Evolutionary conservation across 192 early-diverging fungal species (phyloP), one percentile per base, ranked within the genome.

Genomic region (Coemansia aciculifera): DNA sequence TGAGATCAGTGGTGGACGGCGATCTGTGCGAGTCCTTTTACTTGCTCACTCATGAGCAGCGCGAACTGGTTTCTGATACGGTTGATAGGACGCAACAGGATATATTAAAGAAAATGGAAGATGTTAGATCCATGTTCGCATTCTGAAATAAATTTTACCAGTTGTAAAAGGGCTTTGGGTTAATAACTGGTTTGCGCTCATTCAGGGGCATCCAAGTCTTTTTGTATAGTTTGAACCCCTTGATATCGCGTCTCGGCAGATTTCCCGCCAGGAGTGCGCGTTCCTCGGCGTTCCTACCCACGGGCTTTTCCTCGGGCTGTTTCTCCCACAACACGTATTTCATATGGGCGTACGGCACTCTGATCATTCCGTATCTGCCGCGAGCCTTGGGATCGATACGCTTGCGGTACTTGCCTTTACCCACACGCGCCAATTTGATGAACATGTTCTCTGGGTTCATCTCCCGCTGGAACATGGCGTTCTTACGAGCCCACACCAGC

Each of bases 61-160:
- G 71, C 29, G 43, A 66, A 36, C 70, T 69, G 27, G 90, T 99
- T 71, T 91, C 95, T 7, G 94, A 95, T 49, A 90, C 92, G 49
- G 78, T 98, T 64, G 98, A 97, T 76, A 84, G 94, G 52, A 89
- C 90, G 15, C 85, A 90, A 5, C 75, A 81, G 10, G 96, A 98
- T 67, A 89, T 99, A 31, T 81, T 86, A 46, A 97, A 96, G 77
- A 98, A 96, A 77, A 87, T 99, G 62, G 98, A 98, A 62, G 95
- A 98, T 70, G 90, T 96, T 85, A 86, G 92, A 37, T 74, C 81
- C 1, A 65, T 83, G 65, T 81, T 72, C 64, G 79, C 85, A 0
- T 84, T 86, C 36, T 87, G 80, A 66, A 44, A 63, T 49, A 32
- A 51, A 10, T 52, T 49, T 73, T 83, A 93, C 91, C 91, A 93